A percentile compares a stretch with the other conserved stretches of the same genome.
phyloP scores from a whole-genome alignment of 345 rosid genomes.

The Gossypium ekmanianum region DNA sequence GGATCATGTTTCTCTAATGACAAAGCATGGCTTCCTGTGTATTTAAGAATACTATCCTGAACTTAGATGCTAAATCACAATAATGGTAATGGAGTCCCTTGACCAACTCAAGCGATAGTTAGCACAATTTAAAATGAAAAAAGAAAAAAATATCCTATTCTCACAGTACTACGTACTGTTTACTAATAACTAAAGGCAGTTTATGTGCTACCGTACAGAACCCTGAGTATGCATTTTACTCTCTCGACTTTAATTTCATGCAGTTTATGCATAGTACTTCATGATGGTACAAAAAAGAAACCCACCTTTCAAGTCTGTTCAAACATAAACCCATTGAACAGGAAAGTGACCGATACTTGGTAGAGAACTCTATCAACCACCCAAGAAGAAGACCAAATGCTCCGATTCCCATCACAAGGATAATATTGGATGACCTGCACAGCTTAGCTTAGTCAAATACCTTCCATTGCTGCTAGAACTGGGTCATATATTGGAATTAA shows the following conservation, averaged over 20 bases:
- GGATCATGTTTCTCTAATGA: neutral
- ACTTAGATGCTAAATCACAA: neutral
- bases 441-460: conserved; percentile 8
- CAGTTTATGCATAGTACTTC: neutral
- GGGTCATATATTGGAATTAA: conserved; percentile 10
- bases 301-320: conserved; percentile 52
- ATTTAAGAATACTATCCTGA: neutral
- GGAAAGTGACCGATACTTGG: conserved; percentile 54
- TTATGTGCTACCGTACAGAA: neutral
- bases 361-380: conserved; percentile 64
- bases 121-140: neutral
- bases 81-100: neutral
- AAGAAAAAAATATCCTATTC: neutral
- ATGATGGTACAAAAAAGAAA: neutral
- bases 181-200: neutral
- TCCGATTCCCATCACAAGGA: conserved; percentile 84
- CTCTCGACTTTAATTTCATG: neutral
- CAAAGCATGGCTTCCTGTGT: neutral
- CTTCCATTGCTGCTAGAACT: neutral
- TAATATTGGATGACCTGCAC: conserved; percentile 72
- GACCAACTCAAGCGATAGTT: neutral
- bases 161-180: neutral
- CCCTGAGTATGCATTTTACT: neutral
- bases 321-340: conserved; percentile 41
- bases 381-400: conserved; percentile 70